phyloP scores from a whole-genome alignment of 2,329 filamentous ascomycete genomes.

The Colletotrichum eremochloae region DNA sequence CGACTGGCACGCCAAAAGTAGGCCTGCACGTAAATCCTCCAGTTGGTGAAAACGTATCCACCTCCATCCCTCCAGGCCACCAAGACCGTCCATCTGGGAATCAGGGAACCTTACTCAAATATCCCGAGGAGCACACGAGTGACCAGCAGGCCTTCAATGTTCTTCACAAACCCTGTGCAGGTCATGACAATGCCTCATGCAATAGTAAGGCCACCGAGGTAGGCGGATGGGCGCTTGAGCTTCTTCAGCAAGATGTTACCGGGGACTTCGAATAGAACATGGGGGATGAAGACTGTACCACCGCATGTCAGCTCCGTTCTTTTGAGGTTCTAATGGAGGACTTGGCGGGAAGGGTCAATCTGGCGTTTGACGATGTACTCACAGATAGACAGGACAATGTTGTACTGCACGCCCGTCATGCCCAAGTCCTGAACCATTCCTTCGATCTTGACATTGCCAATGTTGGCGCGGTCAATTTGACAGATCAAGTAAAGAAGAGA shows the following conservation, averaged over 20 bases:
- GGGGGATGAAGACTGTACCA: conserved; percentile 72
- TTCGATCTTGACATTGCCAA: conserved; percentile 64
- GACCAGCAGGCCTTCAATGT: conserved; percentile 45
- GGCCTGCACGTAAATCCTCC: conserved; percentile 53
- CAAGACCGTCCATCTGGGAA: conserved; percentile 60
- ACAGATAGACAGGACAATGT: conserved; percentile 68
- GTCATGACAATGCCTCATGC: conserved; percentile 50
- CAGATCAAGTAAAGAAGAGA: conserved; percentile 68
- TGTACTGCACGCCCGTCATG: conserved; percentile 67
- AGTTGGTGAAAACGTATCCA: conserved; percentile 50
- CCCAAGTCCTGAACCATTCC: conserved; percentile 50
- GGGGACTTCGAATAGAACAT: conserved; percentile 73
- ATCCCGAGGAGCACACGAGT: conserved; percentile 64
- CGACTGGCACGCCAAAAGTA: conserved; percentile 50
- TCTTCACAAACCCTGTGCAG: conserved; percentile 45
- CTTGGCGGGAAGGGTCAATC: conserved; percentile 67
- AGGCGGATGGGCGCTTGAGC: conserved; percentile 71
- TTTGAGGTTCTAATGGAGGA: conserved; percentile 64
- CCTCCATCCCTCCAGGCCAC: conserved; percentile 58
- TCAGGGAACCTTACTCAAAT: conserved; percentile 58
- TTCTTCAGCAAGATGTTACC: conserved; percentile 76
- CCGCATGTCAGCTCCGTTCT: not conserved
- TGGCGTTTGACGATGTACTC: conserved; percentile 64
- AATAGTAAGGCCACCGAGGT: conserved; percentile 75
- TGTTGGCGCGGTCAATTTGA: conserved; percentile 68